Conservation (phyloP, 768 basidiomycete genomes). For the Boletus sensibilis region DNA sequence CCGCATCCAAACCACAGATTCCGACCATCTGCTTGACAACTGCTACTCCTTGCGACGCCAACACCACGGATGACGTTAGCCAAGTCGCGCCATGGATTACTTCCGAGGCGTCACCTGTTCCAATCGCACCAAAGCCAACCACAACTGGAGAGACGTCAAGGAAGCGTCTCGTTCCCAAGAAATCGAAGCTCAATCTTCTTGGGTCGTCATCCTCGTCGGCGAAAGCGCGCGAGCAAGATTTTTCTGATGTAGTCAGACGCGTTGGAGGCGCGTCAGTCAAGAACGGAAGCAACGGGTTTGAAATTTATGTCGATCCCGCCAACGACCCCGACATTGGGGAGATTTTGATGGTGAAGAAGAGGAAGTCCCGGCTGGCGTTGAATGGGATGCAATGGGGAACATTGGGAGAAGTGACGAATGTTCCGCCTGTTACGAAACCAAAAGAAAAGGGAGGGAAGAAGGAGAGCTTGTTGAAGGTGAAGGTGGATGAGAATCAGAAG, state of each 20-base stretch:
- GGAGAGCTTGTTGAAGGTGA: constrained; percentile 36
- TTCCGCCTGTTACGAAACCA: constrained; percentile 30
- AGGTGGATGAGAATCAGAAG: constrained; percentile 52
- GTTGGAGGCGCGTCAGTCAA: constrained; percentile 33
- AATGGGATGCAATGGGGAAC: constrained; percentile 59
- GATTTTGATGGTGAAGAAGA: constrained; percentile 74
- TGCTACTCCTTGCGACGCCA: constrained; percentile 60
- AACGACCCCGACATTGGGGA: constrained; percentile 67
- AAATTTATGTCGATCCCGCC: constrained; percentile 68
- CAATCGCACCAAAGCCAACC: constrained; percentile 31
- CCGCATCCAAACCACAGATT: constrained; percentile 32
- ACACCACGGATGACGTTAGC: constrained; percentile 33
- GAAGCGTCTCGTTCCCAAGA: constrained; percentile 68
- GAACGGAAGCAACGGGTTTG: constrained; percentile 52
- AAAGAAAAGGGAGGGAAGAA: constrained; percentile 40
- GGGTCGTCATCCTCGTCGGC: constrained; percentile 25
- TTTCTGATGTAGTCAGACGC: constrained; percentile 60
- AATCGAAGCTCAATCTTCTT: constrained; percentile 61
- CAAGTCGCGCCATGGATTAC: constrained; percentile 23
- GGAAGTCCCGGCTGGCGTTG: constrained; percentile 61
- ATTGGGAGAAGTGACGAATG: constrained; percentile 61
- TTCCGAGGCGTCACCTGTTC: constrained; percentile 13
- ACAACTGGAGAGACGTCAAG: constrained; percentile 26
- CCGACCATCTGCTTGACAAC: constrained; percentile 72
- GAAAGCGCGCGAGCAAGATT: constrained; percentile 42